Conservation (phyloP, 1,284 basidiomycete species). For the Tilletia caries region DNA sequence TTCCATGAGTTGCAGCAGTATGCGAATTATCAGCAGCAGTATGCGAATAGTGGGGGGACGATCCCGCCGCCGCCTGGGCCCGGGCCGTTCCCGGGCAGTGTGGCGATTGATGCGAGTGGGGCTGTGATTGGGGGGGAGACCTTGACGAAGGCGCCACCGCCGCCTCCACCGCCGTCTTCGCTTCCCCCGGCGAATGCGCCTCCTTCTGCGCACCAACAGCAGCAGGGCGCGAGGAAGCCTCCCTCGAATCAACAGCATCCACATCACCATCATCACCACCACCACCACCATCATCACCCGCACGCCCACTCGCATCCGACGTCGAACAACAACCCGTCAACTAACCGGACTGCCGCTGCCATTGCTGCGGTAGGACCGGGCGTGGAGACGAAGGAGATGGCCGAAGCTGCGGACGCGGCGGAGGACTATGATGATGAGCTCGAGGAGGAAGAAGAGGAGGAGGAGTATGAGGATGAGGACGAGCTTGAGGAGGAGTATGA, state of each 20-base stretch:
- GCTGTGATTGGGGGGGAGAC: slow-evolving; percentile 71
- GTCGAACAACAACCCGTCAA: slow-evolving; percentile 45
- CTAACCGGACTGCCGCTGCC: slow-evolving; percentile 28
- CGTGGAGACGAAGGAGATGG: neutral
- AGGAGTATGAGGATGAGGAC: slow-evolving; percentile 46
- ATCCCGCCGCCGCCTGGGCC: slow-evolving; percentile 88
- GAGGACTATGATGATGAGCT: slow-evolving; percentile 15
- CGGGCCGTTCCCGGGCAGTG: slow-evolving; percentile 94
- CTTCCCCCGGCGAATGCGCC: slow-evolving; percentile 27
- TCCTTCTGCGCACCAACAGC: slow-evolving; percentile 22
- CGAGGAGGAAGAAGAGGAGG: slow-evolving; percentile 39
- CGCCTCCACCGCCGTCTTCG: slow-evolving; percentile 14
- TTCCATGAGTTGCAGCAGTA: slow-evolving; percentile 99
- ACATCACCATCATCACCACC: slow-evolving; percentile 8
- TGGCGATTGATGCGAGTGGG: slow-evolving; percentile 82
- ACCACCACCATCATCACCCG: slow-evolving; percentile 22
- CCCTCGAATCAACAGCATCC: neutral
- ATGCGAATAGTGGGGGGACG: slow-evolving; percentile 77
- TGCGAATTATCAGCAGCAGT: slow-evolving; percentile 92
- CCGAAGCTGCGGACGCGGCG: slow-evolving; percentile 4
- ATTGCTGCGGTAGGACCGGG: neutral
- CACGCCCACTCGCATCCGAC: slow-evolving; percentile 10
- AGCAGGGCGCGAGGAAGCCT: slow-evolving; percentile 20
- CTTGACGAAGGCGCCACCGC: slow-evolving; percentile 43
- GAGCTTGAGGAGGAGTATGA: slow-evolving; percentile 57